Conservation (phyloP, 2,329 filamentous ascomycete genomes). For the Fusarium cyanostomum region DNA sequence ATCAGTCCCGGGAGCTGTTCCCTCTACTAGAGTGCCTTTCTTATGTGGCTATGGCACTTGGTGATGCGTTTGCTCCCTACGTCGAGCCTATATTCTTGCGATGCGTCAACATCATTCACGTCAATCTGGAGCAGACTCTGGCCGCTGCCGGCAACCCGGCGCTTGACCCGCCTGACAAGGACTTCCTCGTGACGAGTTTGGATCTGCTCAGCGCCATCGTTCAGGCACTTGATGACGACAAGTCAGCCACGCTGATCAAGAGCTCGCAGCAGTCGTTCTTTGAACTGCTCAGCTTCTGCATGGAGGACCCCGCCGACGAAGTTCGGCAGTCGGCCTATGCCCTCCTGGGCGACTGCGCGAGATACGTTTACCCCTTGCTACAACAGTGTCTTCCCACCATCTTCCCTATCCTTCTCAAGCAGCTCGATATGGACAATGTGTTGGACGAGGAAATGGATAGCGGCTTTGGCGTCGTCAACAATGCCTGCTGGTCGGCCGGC, state of each 20-base stretch:
- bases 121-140: constrained; percentile 85
- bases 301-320: constrained; percentile 90
- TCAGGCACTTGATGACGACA: constrained; percentile 80
- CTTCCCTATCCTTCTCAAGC: constrained; percentile 83
- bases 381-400: constrained; percentile 77
- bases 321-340: constrained; percentile 97
- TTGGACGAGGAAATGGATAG: constrained; percentile 83
- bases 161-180: constrained; percentile 88
- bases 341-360: constrained; percentile 91
- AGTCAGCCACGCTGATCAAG: constrained; percentile 80
- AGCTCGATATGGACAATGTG: constrained; percentile 83
- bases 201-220: constrained; percentile 94
- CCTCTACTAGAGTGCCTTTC: constrained; percentile 95
- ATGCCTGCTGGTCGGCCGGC: constrained; percentile 95
- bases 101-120: constrained; percentile 90
- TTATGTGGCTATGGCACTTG: constrained; percentile 89
- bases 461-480: constrained; percentile 94
- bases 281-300: constrained; percentile 87
- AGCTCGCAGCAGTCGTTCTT: constrained; percentile 86
- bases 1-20: constrained; percentile 93
- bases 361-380: constrained; percentile 87
- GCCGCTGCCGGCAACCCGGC: constrained; percentile 73
- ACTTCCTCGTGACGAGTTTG: constrained; percentile 94
- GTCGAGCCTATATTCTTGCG: constrained; percentile 86
- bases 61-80: constrained; percentile 83